phyloP scores from a whole-genome alignment of 192 early-diverging fungal species.

The Endogone sp. region DNA sequence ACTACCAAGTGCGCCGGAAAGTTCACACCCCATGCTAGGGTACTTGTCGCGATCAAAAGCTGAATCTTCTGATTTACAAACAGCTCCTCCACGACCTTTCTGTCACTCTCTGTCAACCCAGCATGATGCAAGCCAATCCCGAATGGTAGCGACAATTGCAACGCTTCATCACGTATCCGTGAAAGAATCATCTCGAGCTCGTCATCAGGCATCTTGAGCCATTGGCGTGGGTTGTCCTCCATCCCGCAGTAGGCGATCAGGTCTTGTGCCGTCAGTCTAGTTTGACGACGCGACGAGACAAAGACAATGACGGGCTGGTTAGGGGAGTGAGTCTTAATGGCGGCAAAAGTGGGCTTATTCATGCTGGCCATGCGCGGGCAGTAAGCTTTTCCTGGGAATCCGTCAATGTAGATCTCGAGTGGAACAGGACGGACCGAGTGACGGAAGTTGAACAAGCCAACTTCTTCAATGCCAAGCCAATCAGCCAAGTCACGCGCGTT shows the following conservation, averaged over 20 bases:
- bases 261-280: slow-evolving; percentile 94
- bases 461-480: slow-evolving; percentile 88
- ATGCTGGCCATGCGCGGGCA: slow-evolving; percentile 98
- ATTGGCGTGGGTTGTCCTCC: slow-evolving; percentile 90
- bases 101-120: slow-evolving; percentile 83
- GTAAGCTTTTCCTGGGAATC: slow-evolving; percentile 95
- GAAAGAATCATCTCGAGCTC: slow-evolving; percentile 69
- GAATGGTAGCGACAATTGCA: slow-evolving; percentile 81
- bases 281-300: slow-evolving; percentile 97
- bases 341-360: slow-evolving; percentile 96
- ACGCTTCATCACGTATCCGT: slow-evolving; percentile 73
- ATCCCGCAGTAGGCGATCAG: slow-evolving; percentile 89
- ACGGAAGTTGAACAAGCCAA: slow-evolving; percentile 94
- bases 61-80: slow-evolving; percentile 96
- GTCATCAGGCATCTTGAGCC: slow-evolving; percentile 81
- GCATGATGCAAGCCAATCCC: slow-evolving; percentile 99
- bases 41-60: slow-evolving; percentile 91
- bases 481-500: slow-evolving; percentile 95
- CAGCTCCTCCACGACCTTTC: slow-evolving; percentile 87
- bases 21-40: slow-evolving; percentile 98
- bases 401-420: slow-evolving; percentile 95
- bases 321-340: slow-evolving; percentile 93
- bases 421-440: slow-evolving; percentile 97
- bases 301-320: slow-evolving; percentile 94
- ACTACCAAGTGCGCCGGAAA: slow-evolving; percentile 96